Evolutionary conservation across 2,329 filamentous ascomycete species (phyloP).

Genomic region (Calonectria pteridis): DNA sequence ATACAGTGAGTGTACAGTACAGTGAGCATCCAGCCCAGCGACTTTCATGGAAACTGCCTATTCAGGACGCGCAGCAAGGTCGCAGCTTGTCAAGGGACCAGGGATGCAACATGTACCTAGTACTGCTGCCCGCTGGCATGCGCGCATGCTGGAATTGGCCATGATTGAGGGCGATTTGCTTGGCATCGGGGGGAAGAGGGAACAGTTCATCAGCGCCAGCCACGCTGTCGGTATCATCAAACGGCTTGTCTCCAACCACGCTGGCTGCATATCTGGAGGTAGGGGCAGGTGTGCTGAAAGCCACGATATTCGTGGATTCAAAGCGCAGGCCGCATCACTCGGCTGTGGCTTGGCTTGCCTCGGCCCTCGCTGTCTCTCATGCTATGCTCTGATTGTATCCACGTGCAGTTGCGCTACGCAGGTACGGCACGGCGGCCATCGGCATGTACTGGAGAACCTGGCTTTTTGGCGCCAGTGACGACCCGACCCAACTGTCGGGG

Average conservation of each 20-base stretch:
- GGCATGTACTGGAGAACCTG: neutral
- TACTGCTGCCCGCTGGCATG: neutral
- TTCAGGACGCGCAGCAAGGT: neutral
- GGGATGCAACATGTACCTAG: neutral
- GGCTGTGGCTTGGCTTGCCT: conserved; percentile 2
- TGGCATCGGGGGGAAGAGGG: conserved; percentile 4
- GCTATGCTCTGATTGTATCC: neutral
- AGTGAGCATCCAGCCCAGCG: neutral
- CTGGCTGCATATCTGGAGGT: neutral
- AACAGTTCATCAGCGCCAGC: conserved; percentile 9
- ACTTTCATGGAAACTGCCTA: neutral
- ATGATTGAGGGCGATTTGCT: neutral
- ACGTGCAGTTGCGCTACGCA: neutral
- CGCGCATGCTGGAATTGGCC: neutral
- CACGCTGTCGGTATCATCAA: conserved; percentile 8
- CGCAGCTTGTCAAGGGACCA: neutral
- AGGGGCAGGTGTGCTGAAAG: neutral
- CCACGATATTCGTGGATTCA: neutral
- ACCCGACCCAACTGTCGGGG: neutral
- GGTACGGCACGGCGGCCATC: neutral
- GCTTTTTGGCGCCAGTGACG: neutral
- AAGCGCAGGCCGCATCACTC: neutral
- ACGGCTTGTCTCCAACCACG: neutral
- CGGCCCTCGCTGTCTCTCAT: neutral
- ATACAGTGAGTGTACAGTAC: conserved; percentile 6